Evolutionary conservation across 2,329 filamentous ascomycete genomes (phyloP).

Genomic region (Sporothrix mexicana): DNA sequence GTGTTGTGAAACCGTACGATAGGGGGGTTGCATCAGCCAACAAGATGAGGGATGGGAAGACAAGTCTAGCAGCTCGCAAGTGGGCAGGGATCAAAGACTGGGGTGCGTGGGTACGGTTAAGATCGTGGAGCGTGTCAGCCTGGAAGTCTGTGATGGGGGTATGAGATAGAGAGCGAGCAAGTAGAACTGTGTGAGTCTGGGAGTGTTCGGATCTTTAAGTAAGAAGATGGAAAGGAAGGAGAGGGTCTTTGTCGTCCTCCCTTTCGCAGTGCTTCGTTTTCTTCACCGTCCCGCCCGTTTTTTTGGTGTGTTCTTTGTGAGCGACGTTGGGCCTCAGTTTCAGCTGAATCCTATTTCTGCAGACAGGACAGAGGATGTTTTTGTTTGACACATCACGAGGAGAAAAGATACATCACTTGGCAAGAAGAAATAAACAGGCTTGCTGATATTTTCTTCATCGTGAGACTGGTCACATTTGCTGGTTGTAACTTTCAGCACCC

Average conservation of each 20-base stretch:
- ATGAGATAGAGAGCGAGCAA: neutral
- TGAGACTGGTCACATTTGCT: constrained; percentile 9
- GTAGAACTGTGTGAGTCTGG: neutral
- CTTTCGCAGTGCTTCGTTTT: neutral
- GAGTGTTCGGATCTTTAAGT: neutral
- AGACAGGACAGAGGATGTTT: neutral
- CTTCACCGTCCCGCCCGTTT: no score
- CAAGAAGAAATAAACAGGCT: neutral
- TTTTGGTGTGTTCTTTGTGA: neutral
- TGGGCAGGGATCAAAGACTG: neutral
- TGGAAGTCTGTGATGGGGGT: neutral
- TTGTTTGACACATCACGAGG: neutral
- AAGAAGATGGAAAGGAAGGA: constrained; percentile 5
- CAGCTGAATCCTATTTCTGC: neutral
- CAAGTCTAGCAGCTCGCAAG: neutral
- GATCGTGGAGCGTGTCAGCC: neutral
- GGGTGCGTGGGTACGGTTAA: neutral
- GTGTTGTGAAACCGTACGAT: neutral
- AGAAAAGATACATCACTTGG: no score
- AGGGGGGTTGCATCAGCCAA: neutral
- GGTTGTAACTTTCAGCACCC: neutral
- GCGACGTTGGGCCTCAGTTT: neutral
- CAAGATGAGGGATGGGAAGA: neutral
- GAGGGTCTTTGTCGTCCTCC: neutral
- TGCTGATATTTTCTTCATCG: neutral